Percentiles rank a stretch among this genome's conserved stretches.
These are phyloP conservation scores for Massariosphaeria phaeospora DNA, from an alignment of 495 filamentous ascomycete species.

Conservation along the genomic window DNA sequence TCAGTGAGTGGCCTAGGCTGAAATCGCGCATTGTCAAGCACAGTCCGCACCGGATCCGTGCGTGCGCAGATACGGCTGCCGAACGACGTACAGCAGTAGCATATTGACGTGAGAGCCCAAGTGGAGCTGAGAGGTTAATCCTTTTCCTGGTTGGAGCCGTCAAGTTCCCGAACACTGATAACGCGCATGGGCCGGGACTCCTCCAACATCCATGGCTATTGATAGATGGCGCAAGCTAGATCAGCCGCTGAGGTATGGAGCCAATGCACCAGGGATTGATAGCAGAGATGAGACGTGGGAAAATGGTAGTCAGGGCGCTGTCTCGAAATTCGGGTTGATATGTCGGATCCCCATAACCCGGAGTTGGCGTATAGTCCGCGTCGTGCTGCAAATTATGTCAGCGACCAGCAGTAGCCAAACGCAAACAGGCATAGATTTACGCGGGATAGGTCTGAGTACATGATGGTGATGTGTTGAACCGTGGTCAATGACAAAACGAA, in stretches of 20 bases:
- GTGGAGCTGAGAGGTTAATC: constrained; percentile 26
- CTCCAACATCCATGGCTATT: constrained; percentile 33
- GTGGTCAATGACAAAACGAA: constrained; percentile 1
- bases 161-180: constrained; percentile 32
- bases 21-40: constrained; percentile 31
- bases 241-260: constrained; percentile 32
- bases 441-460: constrained; percentile 9
- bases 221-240: constrained; percentile 30
- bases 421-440: constrained; percentile 20
- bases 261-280: constrained; percentile 31
- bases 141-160: constrained; percentile 30
- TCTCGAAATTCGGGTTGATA: constrained; percentile 29
- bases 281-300: constrained; percentile 33
- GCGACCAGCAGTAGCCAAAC: constrained; percentile 22
- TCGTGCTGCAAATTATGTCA: constrained; percentile 34
- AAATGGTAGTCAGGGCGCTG: constrained; percentile 28
- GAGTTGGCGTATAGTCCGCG: constrained; percentile 18
- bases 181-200: constrained; percentile 26
- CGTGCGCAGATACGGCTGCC: constrained; percentile 33
- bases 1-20: constrained; percentile 19
- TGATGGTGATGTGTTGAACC: constrained; percentile 18
- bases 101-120: constrained; percentile 34
- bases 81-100: constrained; percentile 31
- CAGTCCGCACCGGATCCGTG: constrained; percentile 31
- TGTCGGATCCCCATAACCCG: constrained; percentile 33